These are phyloP conservation scores for Scortechinia acanthostroma DNA, from an alignment of 2,329 filamentous ascomycete genomes.

Conservation along the genomic window DNA sequence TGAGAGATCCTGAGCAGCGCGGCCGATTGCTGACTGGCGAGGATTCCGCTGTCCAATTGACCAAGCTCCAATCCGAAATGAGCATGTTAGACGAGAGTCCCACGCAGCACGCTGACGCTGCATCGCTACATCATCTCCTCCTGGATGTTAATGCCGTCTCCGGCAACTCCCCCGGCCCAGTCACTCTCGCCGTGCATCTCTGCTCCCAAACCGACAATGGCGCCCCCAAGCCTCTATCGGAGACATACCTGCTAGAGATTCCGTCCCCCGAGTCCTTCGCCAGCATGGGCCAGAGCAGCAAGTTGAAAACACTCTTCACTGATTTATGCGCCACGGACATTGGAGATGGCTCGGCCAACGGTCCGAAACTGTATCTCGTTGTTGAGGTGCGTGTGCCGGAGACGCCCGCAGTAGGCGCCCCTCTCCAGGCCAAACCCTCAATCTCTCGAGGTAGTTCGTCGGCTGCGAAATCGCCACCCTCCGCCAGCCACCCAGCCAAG, in stretches of 20 bases:
- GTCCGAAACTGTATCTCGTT: conserved; percentile 74
- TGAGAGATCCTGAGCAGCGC: conserved; percentile 76
- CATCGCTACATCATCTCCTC: conserved; percentile 72
- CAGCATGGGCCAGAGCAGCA: conserved; percentile 54
- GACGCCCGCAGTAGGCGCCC: conserved; percentile 40
- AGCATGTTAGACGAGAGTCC: conserved; percentile 83
- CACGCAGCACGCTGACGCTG: conserved; percentile 56
- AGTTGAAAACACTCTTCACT: conserved; percentile 78
- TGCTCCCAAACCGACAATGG: conserved; percentile 64
- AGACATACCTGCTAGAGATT: conserved; percentile 75
- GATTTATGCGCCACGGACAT: conserved; percentile 75
- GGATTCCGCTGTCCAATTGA: conserved; percentile 86
- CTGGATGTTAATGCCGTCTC: conserved; percentile 79
- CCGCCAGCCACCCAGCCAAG: neutral
- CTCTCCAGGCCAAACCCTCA: conserved; percentile 21
- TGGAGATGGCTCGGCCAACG: conserved; percentile 51
- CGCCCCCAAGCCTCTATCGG: conserved; percentile 64
- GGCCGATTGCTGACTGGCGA: conserved; percentile 84
- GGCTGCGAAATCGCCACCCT: neutral
- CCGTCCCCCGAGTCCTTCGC: conserved; percentile 67
- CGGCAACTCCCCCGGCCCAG: conserved; percentile 68
- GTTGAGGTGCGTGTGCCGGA: conserved; percentile 67
- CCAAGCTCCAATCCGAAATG: conserved; percentile 90
- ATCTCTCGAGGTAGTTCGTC: conserved; percentile 12
- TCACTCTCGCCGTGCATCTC: conserved; percentile 71